A percentile compares a stretch with the other conserved stretches of the same genome.
Evolutionary conservation across 2,329 filamentous ascomycete species (phyloP).

Genomic region (Trichoderma sp.): DNA sequence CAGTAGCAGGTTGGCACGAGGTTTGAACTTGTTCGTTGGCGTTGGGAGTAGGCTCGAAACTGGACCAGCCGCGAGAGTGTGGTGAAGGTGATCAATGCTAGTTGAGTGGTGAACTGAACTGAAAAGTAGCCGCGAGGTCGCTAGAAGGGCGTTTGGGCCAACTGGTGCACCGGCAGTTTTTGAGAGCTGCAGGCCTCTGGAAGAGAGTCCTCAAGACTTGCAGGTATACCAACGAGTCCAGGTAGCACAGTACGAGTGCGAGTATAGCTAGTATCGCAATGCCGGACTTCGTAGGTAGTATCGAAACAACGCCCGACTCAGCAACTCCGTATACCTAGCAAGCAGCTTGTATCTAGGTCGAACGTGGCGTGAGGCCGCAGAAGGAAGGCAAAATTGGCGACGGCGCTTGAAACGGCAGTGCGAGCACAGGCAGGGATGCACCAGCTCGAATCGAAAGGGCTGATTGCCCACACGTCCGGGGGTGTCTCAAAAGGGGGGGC

Average conservation of each 20-base stretch:
- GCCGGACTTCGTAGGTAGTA: not conserved
- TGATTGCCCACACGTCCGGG: constrained; percentile 16
- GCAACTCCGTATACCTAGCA: not conserved
- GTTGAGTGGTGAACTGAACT: not conserved
- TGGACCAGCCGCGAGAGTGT: not conserved
- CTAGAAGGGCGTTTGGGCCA: constrained; percentile 10
- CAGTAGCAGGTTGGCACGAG: constrained; percentile 9
- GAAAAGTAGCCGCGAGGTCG: not conserved
- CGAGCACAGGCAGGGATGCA: constrained; percentile 22
- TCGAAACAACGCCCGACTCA: not conserved
- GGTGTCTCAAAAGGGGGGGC: constrained; percentile 23
- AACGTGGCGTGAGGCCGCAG: constrained; percentile 11
- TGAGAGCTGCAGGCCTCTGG: not conserved
- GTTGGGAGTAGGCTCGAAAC: not conserved
- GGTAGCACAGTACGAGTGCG: not conserved
- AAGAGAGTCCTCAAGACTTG: not conserved
- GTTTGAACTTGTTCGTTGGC: not conserved
- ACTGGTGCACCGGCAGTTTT: constrained; percentile 11
- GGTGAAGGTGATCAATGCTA: not conserved
- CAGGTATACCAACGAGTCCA: not conserved
- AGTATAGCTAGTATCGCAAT: not conserved
- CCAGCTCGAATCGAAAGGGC: constrained; percentile 18
- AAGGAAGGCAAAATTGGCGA: constrained; percentile 16
- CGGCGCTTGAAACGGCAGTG: constrained; percentile 25
- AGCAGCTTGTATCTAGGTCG: not conserved